These are phyloP conservation scores for Tuber calosporum DNA, from an alignment of 495 filamentous ascomycete species.

Conservation along the genomic window DNA sequence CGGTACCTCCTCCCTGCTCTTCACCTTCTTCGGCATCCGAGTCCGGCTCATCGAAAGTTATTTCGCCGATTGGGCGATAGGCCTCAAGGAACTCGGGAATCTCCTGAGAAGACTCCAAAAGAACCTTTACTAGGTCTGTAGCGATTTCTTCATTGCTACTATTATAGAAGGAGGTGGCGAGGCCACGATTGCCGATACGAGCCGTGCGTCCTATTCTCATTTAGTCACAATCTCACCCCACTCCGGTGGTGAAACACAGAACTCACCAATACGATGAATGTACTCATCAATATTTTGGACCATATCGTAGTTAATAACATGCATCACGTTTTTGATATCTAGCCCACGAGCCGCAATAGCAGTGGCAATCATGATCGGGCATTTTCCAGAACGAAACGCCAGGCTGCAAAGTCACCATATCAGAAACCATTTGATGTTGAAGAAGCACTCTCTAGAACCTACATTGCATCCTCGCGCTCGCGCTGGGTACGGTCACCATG, in stretches of 20 bases:
- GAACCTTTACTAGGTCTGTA: constrained; percentile 61
- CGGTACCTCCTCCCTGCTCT: constrained; percentile 10
- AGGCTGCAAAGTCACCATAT: constrained; percentile 43
- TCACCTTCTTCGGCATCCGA: constrained; percentile 29
- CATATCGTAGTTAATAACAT: constrained; percentile 89
- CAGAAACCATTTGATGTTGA: neutral
- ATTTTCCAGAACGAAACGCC: constrained; percentile 64
- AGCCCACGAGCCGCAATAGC: constrained; percentile 82
- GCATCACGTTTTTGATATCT: constrained; percentile 76
- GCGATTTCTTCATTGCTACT: constrained; percentile 64
- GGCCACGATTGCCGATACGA: constrained; percentile 79
- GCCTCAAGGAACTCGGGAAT: constrained; percentile 74
- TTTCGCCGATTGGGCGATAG: constrained; percentile 43
- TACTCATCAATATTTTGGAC: constrained; percentile 96
- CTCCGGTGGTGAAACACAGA: neutral
- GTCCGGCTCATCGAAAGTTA: constrained; percentile 38
- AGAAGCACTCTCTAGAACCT: constrained; percentile 41
- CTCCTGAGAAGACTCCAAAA: constrained; percentile 67
- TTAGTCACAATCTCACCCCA: constrained; percentile 21
- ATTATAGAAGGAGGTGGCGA: constrained; percentile 85
- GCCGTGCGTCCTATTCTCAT: constrained; percentile 72
- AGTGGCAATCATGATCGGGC: constrained; percentile 77
- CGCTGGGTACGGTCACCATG: constrained; percentile 79
- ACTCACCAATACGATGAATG: constrained; percentile 80
- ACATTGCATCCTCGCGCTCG: constrained; percentile 90